Percentiles rank a stretch among this genome's conserved stretches.
phyloP scores from a whole-genome alignment of 352 stramenopile species.

The Phytophthora capsici region DNA sequence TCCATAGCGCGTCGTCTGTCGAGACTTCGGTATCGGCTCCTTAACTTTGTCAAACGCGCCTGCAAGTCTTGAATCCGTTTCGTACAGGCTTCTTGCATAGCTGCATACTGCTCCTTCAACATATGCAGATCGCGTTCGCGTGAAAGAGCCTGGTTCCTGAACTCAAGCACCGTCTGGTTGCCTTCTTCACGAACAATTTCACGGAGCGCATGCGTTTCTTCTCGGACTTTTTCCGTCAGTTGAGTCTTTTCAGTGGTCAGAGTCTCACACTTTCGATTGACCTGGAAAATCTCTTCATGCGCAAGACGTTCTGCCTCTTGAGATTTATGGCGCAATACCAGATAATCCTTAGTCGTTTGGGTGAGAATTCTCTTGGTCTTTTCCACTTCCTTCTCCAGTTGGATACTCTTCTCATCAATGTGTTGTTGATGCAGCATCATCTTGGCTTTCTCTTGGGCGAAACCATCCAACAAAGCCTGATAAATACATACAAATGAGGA shows the following conservation, averaged over 20 bases:
- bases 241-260: slow-evolving; percentile 52
- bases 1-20: slow-evolving; percentile 80
- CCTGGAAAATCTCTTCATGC: slow-evolving; percentile 59
- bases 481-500: not conserved
- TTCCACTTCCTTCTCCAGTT: slow-evolving; percentile 54
- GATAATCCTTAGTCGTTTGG: slow-evolving; percentile 79
- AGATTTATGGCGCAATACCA: slow-evolving; percentile 72
- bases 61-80: slow-evolving; percentile 78
- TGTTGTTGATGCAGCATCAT: slow-evolving; percentile 47
- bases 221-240: slow-evolving; percentile 46
- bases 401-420: slow-evolving; percentile 40
- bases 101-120: slow-evolving; percentile 79
- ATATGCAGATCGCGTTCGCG: slow-evolving; percentile 75
- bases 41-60: slow-evolving; percentile 65
- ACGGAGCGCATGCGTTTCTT: slow-evolving; percentile 54
- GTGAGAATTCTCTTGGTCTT: slow-evolving; percentile 68
- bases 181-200: slow-evolving; percentile 61
- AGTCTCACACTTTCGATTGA: slow-evolving; percentile 48
- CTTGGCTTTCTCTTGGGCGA: slow-evolving; percentile 62
- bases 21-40: slow-evolving; percentile 62
- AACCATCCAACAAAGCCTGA: slow-evolving; percentile 60
- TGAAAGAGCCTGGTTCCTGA: slow-evolving; percentile 60
- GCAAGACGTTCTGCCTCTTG: slow-evolving; percentile 65
- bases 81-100: slow-evolving; percentile 72
- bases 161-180: slow-evolving; percentile 58